Evolutionary conservation across 305 asterid genomes (phyloP).

Genomic region (Fraxinus sp.): DNA sequence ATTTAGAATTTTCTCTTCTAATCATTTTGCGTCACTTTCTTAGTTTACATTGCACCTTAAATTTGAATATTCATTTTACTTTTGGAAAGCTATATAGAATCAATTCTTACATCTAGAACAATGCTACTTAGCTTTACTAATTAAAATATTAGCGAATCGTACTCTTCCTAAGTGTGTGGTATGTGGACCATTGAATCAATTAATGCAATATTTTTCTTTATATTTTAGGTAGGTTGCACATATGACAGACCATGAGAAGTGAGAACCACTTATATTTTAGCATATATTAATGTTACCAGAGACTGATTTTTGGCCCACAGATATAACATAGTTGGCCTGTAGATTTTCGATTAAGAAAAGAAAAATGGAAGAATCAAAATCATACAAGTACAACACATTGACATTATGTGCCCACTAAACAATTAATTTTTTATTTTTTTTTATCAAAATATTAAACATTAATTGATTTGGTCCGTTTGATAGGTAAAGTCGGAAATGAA

Average conservation of each 20-base stretch:
- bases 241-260: not conserved
- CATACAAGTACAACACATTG: not conserved
- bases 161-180: not conserved
- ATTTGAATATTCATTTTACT: not conserved
- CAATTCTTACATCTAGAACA: too few species aligned
- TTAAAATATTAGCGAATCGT: too few species aligned
- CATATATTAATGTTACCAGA: not conserved
- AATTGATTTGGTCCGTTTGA: too few species aligned
- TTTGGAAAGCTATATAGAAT: not conserved
- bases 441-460: too few species aligned
- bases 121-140: too few species aligned
- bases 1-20: too few species aligned
- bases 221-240: not conserved
- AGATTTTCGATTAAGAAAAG: not conserved
- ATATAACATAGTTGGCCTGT: not conserved
- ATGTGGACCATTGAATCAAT: not conserved
- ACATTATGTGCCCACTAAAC: not conserved
- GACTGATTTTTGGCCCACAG: not conserved
- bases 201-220: too few species aligned
- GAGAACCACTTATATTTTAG: not conserved
- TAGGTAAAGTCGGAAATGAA: too few species aligned
- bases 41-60: too few species aligned
- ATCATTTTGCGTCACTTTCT: not conserved
- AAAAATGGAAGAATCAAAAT: not conserved
- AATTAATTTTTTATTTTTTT: too few species aligned